A percentile compares a stretch with the other conserved stretches of the same genome.
phyloP scores from a whole-genome alignment of 2,329 filamentous ascomycete genomes.

The Stagonosporopsis cucurbitacearum region DNA sequence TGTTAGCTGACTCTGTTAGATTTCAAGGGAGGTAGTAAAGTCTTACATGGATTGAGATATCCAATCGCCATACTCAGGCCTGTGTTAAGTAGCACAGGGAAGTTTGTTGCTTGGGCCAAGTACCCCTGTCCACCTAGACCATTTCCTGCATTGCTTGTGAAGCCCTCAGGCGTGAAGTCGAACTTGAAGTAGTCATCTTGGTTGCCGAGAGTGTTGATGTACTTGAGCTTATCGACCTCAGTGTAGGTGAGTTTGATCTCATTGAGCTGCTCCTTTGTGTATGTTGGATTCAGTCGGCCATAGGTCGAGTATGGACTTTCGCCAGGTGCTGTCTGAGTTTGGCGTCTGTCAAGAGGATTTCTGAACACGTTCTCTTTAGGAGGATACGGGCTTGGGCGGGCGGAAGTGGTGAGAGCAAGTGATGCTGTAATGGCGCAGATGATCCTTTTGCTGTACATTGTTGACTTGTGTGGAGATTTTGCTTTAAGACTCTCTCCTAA shows the following conservation, averaged over 20 bases:
- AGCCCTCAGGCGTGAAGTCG: slow-evolving; percentile 7
- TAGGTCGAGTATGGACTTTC: slow-evolving; percentile 2
- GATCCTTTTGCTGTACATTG: background rate
- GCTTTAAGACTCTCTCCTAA: background rate
- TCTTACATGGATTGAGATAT: slow-evolving; percentile 6
- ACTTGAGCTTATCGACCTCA: slow-evolving; percentile 10
- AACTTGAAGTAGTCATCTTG: slow-evolving; percentile 12
- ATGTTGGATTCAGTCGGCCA: slow-evolving; percentile 2
- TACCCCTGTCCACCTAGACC: slow-evolving; percentile 7
- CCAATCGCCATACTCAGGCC: slow-evolving; percentile 8
- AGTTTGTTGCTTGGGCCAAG: slow-evolving; percentile 3
- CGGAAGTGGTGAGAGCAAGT: background rate
- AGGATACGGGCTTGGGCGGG: background rate
- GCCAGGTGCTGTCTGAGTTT: background rate
- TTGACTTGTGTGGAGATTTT: too few relatives aligned
- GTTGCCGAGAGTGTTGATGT: slow-evolving; percentile 4
- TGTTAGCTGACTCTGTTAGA: background rate
- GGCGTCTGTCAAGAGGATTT: slow-evolving; percentile 1
- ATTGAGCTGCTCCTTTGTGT: slow-evolving; percentile 6
- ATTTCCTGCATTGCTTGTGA: slow-evolving; percentile 3
- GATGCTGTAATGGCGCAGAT: background rate
- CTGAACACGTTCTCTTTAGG: background rate
- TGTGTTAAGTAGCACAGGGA: slow-evolving; percentile 4
- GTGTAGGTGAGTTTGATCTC: slow-evolving; percentile 9
- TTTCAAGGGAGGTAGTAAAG: background rate